phyloP scores from a whole-genome alignment of 257 asterid genomes.

The Striga asiatica region DNA sequence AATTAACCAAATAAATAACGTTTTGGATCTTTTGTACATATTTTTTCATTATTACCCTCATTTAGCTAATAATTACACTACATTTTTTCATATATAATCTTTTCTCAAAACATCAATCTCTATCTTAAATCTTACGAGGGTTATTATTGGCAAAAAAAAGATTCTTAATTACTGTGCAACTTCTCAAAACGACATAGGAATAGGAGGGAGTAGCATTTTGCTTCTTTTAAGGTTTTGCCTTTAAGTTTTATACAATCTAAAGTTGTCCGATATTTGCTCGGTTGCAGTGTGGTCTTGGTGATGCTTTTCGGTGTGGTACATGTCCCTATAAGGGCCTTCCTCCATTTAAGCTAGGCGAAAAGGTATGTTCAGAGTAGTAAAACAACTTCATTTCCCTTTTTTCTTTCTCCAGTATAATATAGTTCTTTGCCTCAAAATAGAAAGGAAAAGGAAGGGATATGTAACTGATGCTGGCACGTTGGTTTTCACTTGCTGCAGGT shows the following conservation, averaged over 20 bases:
- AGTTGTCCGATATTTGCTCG: background rate
- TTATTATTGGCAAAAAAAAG: too few species aligned
- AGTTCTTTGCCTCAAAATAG: too few species aligned
- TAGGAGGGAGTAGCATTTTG: too few species aligned
- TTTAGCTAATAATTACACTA: too few species aligned
- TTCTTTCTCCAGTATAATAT: background rate
- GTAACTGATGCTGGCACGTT: background rate
- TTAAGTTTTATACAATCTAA: background rate
- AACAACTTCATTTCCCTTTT: background rate
- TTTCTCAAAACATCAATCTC: too few species aligned
- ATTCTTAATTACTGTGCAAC: too few species aligned
- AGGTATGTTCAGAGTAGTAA: slow-evolving; percentile 36
- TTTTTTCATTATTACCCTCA: too few species aligned
- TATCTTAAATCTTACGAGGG: too few species aligned
- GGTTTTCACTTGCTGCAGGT: slow-evolving; percentile 44
- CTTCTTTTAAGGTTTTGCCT: background rate
- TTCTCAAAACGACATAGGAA: too few species aligned
- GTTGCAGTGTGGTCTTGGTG: slow-evolving; percentile 94
- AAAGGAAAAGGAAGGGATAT: background rate
- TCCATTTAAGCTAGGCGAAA: slow-evolving; percentile 73
- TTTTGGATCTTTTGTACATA: too few species aligned
- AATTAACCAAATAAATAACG: too few species aligned
- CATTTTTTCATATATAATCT: too few species aligned
- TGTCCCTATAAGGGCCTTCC: slow-evolving; percentile 98
- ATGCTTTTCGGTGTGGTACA: slow-evolving; percentile 88